Conservation (phyloP, 495 filamentous ascomycete genomes). For the Mytilinidion resinicola region DNA sequence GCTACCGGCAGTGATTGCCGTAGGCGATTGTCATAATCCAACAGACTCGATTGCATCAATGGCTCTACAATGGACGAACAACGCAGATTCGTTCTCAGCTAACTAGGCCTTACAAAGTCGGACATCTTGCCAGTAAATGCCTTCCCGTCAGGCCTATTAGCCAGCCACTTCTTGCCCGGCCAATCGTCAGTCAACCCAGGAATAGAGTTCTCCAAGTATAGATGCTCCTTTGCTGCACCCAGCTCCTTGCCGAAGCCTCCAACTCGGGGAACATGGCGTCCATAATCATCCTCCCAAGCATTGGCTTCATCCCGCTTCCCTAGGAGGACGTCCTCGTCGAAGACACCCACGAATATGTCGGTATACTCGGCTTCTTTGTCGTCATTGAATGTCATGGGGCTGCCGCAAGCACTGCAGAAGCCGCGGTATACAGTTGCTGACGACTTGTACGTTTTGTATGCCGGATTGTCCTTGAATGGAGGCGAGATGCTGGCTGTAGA, state of each 20-base stretch:
- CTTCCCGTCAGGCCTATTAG: conserved; percentile 14
- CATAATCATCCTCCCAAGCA: conserved; percentile 27
- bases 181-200: conserved; percentile 25
- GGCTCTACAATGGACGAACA: too few species aligned
- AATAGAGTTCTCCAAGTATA: conserved; percentile 26
- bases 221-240: conserved; percentile 16
- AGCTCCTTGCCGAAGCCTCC: conserved; percentile 21
- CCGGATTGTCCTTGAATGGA: conserved; percentile 19
- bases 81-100: too few species aligned
- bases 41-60: too few species aligned
- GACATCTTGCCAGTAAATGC: conserved; percentile 7
- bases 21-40: too few species aligned
- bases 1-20: too few species aligned
- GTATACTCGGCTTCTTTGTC: conserved; percentile 17
- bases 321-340: conserved; percentile 36
- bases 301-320: conserved; percentile 23
- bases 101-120: background rate
- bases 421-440: conserved; percentile 16
- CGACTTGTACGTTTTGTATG: conserved; percentile 27
- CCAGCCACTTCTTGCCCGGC: conserved; percentile 19
- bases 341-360: conserved; percentile 31
- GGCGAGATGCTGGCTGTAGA: conserved; percentile 24
- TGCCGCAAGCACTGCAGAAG: conserved; percentile 33
- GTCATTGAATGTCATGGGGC: conserved; percentile 25
- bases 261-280: conserved; percentile 18